phyloP scores from a whole-genome alignment of 2,329 filamentous ascomycete genomes.

The Neospermospora avenae region DNA sequence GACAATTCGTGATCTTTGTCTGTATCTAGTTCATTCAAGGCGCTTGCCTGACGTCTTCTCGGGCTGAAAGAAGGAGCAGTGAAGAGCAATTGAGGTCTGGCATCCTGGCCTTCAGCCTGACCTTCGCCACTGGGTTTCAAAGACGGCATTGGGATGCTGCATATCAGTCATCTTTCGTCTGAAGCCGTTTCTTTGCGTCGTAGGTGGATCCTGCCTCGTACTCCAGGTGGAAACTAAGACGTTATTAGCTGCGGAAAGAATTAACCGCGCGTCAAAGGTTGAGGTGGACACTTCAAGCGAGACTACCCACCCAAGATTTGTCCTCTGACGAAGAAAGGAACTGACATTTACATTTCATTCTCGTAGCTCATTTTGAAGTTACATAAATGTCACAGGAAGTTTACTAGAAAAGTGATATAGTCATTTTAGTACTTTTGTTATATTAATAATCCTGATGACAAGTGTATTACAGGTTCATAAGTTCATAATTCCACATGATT shows the following conservation, averaged over 20 bases:
- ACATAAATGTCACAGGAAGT: no score
- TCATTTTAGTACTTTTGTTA: no score
- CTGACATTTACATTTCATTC: no score
- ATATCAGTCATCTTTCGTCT: background rate
- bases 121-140: conserved; percentile 15
- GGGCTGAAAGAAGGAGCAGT: conserved; percentile 16
- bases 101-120: background rate
- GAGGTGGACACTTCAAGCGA: background rate
- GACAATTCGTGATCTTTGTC: conserved; percentile 16
- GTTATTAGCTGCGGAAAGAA: background rate
- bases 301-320: no score
- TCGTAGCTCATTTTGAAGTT: no score
- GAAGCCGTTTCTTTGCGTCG: background rate
- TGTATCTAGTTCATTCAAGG: conserved; percentile 9
- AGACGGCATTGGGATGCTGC: conserved; percentile 18
- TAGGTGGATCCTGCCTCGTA: background rate
- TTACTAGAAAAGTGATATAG: no score
- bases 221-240: background rate
- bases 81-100: conserved; percentile 18
- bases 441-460: no score
- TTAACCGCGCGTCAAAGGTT: conserved; percentile 6
- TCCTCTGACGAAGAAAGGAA: no score
- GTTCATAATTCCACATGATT: no score
- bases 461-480: no score
- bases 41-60: conserved; percentile 9